These are phyloP conservation scores for Didymella lethalis DNA, from an alignment of 2,329 filamentous ascomycete genomes.

Conservation along the genomic window DNA sequence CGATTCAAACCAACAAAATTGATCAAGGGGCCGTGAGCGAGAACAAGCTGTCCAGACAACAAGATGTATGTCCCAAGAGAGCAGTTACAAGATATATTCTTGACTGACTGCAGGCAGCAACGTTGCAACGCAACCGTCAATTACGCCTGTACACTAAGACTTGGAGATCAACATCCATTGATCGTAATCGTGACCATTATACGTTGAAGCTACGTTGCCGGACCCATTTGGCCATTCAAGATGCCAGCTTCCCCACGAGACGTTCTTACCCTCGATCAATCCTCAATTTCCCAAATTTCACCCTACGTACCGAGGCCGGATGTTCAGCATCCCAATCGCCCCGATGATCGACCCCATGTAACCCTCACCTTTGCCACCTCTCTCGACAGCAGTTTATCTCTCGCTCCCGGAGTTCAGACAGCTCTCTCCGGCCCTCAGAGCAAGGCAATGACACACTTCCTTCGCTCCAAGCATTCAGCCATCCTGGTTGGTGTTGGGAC, in stretches of 20 bases:
- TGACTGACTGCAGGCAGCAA: slow-evolving; percentile 9
- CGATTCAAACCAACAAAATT: neutral
- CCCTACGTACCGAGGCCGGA: slow-evolving; percentile 57
- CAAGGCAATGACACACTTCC: slow-evolving; percentile 92
- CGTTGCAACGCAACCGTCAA: neutral
- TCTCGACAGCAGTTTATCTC: slow-evolving; percentile 80
- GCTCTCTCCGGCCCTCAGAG: slow-evolving; percentile 81
- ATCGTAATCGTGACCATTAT: too few relatives aligned
- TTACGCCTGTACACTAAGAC: neutral
- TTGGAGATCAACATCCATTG: neutral
- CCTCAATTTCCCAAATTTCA: slow-evolving; percentile 57
- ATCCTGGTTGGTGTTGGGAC: slow-evolving; percentile 88
- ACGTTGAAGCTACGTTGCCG: neutral
- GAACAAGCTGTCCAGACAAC: neutral
- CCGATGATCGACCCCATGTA: slow-evolving; percentile 29
- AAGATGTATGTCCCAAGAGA: neutral
- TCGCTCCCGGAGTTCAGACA: slow-evolving; percentile 81
- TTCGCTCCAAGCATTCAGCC: slow-evolving; percentile 81
- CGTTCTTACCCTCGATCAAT: slow-evolving; percentile 52
- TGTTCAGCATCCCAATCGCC: slow-evolving; percentile 7
- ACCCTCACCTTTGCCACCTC: slow-evolving; percentile 93
- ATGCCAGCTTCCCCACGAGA: slow-evolving; percentile 30
- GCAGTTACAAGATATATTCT: neutral
- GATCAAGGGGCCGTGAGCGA: neutral
- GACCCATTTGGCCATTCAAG: neutral